phyloP scores from a whole-genome alignment of 768 basidiomycete genomes.

The Rossbeevera mucosa region DNA sequence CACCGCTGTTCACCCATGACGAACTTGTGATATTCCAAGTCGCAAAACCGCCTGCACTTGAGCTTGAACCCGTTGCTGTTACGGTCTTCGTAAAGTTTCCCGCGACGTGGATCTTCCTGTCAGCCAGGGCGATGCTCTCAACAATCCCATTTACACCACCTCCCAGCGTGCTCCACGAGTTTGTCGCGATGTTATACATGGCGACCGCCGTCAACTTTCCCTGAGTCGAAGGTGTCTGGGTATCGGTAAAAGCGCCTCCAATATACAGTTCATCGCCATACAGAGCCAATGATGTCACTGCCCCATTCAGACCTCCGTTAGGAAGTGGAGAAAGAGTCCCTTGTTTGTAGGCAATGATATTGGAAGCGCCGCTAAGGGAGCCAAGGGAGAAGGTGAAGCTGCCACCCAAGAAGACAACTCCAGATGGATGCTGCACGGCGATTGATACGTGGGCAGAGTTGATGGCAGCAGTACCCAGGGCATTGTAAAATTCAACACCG shows the following conservation, averaged over 20 bases:
- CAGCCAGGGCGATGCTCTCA: conserved; percentile 47
- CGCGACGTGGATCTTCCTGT: conserved; percentile 54
- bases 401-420: conserved; percentile 70
- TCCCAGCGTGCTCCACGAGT: conserved; percentile 63
- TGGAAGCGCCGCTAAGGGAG: conserved; percentile 51
- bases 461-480: conserved; percentile 46
- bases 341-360: conserved; percentile 68
- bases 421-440: conserved; percentile 62
- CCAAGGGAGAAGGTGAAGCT: conserved; percentile 61
- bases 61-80: conserved; percentile 33
- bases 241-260: conserved; percentile 84
- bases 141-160: conserved; percentile 78
- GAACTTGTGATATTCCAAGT: conserved; percentile 59
- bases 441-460: conserved; percentile 43
- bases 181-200: conserved; percentile 59
- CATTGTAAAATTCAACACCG: conserved; percentile 58
- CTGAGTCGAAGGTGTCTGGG: conserved; percentile 47
- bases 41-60: conserved; percentile 59
- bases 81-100: conserved; percentile 68
- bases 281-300: conserved; percentile 64
- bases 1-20: conserved; percentile 70
- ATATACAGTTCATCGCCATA: conserved; percentile 67
- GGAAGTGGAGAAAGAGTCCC: conserved; percentile 51
- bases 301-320: conserved; percentile 73
- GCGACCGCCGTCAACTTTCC: conserved; percentile 59